Evolutionary conservation across 805 yeast species (phyloP).

Genomic region (Priceomyces melissophilus): DNA sequence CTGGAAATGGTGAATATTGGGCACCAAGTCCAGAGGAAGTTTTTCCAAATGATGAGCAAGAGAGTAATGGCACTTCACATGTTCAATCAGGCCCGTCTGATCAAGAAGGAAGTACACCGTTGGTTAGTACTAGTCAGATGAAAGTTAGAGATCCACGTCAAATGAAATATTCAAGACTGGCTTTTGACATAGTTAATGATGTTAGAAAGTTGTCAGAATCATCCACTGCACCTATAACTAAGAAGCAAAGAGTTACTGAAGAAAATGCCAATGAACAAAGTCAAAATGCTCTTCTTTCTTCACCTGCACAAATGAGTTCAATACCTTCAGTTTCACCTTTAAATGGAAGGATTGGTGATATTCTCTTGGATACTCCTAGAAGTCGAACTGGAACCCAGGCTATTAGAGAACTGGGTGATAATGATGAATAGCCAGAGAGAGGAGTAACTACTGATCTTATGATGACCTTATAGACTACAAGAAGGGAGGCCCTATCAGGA

Average conservation of each 20-base stretch:
- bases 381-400: neutral
- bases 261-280: neutral
- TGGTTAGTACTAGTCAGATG: neutral
- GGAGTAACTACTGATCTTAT: too few species aligned
- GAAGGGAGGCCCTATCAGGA: too few species aligned
- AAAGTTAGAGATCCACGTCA: too few species aligned
- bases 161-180: constrained; percentile 13
- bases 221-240: constrained; percentile 6
- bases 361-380: constrained; percentile 14
- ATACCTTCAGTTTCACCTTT: constrained; percentile 15
- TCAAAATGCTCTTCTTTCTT: neutral
- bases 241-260: constrained; percentile 15
- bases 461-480: too few species aligned
- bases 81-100: too few species aligned
- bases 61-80: neutral
- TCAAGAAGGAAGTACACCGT: too few species aligned
- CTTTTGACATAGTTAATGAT: constrained; percentile 13
- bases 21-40: too few species aligned
- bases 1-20: too few species aligned
- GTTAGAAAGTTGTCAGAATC: constrained; percentile 2
- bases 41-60: too few species aligned
- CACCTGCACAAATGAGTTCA: neutral
- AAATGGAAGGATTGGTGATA: constrained; percentile 16
- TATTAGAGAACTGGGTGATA: too few species aligned
- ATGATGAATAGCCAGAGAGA: too few species aligned